Percentiles rank a stretch among this genome's conserved stretches.
Evolutionary conservation across 2,329 filamentous ascomycete genomes (phyloP).

Genomic region (Aureobasidium leucospermi): DNA sequence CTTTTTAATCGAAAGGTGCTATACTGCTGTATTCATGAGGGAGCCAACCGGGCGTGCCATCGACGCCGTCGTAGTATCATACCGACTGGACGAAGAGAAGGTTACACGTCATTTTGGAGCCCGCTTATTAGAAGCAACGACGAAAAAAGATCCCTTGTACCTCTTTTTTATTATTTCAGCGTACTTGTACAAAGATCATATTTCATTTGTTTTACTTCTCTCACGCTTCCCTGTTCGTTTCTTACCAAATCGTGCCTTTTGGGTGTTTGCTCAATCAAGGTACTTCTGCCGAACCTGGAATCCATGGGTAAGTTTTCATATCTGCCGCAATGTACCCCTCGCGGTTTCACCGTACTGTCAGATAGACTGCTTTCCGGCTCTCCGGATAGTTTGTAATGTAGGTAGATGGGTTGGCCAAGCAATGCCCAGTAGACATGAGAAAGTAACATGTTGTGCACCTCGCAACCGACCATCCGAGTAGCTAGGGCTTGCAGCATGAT

Average conservation of each 20-base stretch:
- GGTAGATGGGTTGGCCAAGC: not conserved
- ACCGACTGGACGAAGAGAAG: constrained; percentile 8
- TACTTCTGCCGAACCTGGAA: too few species aligned
- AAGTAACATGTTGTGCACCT: not conserved
- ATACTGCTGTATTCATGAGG: not conserved
- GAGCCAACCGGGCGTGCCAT: not conserved
- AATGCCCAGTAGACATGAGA: not conserved
- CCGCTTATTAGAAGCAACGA: constrained; percentile 7
- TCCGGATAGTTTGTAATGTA: not conserved
- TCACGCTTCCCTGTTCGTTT: not conserved
- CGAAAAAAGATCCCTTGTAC: constrained; percentile 13
- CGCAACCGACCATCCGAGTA: not conserved
- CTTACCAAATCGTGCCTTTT: too few species aligned
- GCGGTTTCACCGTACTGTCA: not conserved
- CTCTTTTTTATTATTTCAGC: constrained; percentile 12
- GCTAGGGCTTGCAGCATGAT: not conserved
- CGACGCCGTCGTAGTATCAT: constrained; percentile 1
- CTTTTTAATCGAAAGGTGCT: constrained; percentile 4
- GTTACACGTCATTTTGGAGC: constrained; percentile 9
- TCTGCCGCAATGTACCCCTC: not conserved
- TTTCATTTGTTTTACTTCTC: not conserved
- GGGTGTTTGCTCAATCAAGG: too few species aligned
- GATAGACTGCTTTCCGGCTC: not conserved
- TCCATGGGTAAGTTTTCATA: too few species aligned
- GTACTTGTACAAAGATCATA: constrained; percentile 11